Base-by-base conservation (phyloP, 805 yeast genomes). In the Zygosaccharomyces siamensis region DNA sequence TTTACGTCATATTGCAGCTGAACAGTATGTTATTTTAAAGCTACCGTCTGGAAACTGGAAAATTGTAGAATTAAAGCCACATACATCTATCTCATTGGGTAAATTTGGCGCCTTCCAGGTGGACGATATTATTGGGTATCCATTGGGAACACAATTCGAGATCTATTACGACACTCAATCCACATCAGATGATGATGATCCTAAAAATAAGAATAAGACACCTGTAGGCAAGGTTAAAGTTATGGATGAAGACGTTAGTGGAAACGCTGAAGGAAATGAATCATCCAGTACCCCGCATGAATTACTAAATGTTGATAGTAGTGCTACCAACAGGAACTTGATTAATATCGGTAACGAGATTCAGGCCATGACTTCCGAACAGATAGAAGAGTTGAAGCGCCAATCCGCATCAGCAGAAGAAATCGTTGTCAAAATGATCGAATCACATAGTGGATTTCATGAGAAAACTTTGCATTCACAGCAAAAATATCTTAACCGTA, bases 111-210 rank as follows among this genome's bases (percentile, higher is more conserved):
- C 84, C 0, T 93, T 93, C 64, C 70, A 76, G 27, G 88, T 85
- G 2, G 80, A 83, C 53, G 84, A 79, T 45, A 76, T 92, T 10
- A 66, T 92, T 36, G 97, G 97, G 2, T 83, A 74, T 58, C 85
- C 89, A 5, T 86, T 79, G 60, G 99, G 98, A 1, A 92, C 87
- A 56, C 80, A 95, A 0, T 93, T 90, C 69, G 97, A 92, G 61
- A 84, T 92, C 39, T 61, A 74, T 26, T 87, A 81, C 38, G 63
- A 63, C 33, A 53, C 39, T 6, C 44, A 43, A 14, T 50, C 50
- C 12, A 51, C 51, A n/a, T 45, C 54, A 2, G 2, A 0, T 14
- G 44, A 41, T 16, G 36, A 28, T 11, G 58, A 50, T 12, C 40
- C 46, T n/a, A 56, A 53, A 12, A 55, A 56, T 40, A 58, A 55